These are phyloP conservation scores for Aspergillus fijiensis DNA, from an alignment of 2,329 filamentous ascomycete species.

Conservation along the genomic window DNA sequence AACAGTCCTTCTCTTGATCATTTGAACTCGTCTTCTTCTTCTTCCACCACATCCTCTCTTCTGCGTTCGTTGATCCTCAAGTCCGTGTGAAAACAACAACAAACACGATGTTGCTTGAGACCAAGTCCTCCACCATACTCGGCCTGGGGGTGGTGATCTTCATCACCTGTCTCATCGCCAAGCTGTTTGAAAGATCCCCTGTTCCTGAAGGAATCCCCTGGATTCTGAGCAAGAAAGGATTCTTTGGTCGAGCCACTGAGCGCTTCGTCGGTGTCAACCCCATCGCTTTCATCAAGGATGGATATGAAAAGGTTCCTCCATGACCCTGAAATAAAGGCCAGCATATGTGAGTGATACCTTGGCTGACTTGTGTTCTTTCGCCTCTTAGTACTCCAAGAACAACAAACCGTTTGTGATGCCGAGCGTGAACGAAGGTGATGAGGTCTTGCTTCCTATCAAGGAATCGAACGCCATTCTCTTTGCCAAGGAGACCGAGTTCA, in stretches of 20 bases:
- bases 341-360: not conserved
- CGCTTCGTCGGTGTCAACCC: conserved; percentile 16
- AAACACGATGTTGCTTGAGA: conserved; percentile 9
- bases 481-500: conserved; percentile 14
- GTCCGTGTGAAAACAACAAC: not conserved
- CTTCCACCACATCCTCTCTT: not conserved
- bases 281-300: conserved; percentile 14
- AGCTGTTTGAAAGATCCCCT: conserved; percentile 16
- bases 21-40: not conserved
- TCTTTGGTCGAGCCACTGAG: conserved; percentile 13
- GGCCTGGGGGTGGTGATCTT: conserved; percentile 5
- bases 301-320: conserved; percentile 13
- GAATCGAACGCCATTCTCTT: conserved; percentile 10
- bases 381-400: conserved; percentile 13
- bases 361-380: not conserved
- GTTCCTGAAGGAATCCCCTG: conserved; percentile 14
- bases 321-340: not conserved
- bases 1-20: not conserved
- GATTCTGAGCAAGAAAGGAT: conserved; percentile 11
- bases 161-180: conserved; percentile 12
- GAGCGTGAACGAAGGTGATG: conserved; percentile 17
- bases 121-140: conserved; percentile 3
- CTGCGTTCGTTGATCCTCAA: not conserved
- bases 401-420: conserved; percentile 17
- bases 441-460: conserved; percentile 16